A percentile compares a stretch with the other conserved stretches of the same genome.
Evolutionary conservation across 2,329 filamentous ascomycete genomes (phyloP).

Genomic region (Proliferodiscus dingleyae): DNA sequence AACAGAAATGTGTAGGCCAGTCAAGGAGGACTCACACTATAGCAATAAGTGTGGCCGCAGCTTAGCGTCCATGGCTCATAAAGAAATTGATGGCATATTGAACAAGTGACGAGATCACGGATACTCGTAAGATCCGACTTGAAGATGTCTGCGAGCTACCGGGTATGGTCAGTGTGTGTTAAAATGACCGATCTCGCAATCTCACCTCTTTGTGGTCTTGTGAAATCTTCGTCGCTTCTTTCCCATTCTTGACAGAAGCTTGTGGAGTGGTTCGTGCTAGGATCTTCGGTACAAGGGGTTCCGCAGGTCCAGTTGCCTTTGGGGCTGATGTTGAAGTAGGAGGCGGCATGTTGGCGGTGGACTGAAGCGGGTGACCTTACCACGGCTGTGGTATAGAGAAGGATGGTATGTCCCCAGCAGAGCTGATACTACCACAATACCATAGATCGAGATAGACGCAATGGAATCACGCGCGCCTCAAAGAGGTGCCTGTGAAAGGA

Average conservation of each 20-base stretch:
- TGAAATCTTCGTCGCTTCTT: background rate
- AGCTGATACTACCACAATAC: too few species aligned
- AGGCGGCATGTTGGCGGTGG: slow-evolving; percentile 11
- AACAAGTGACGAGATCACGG: slow-evolving; percentile 57
- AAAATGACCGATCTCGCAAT: background rate
- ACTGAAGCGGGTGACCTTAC: background rate
- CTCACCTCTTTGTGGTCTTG: slow-evolving; percentile 17
- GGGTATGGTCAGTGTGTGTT: slow-evolving; percentile 7
- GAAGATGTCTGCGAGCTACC: slow-evolving; percentile 25
- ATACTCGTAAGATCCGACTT: slow-evolving; percentile 54
- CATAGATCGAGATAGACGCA: too few species aligned
- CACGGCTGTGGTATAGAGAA: background rate
- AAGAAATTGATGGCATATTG: slow-evolving; percentile 62
- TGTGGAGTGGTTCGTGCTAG: slow-evolving; percentile 7
- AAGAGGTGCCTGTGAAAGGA: too few species aligned
- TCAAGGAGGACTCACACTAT: slow-evolving; percentile 44
- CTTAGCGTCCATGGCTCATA: slow-evolving; percentile 65
- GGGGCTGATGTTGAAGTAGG: slow-evolving; percentile 7
- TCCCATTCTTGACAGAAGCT: background rate
- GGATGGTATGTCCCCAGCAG: too few species aligned
- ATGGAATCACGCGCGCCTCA: too few species aligned
- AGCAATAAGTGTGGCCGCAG: slow-evolving; percentile 70
- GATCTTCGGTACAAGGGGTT: slow-evolving; percentile 1
- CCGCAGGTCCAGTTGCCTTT: slow-evolving; percentile 1
- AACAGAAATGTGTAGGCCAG: background rate